Percentiles rank a stretch among this genome's conserved stretches.
phyloP scores from a whole-genome alignment of 495 filamentous ascomycete species.

The Penicillium desertorum region DNA sequence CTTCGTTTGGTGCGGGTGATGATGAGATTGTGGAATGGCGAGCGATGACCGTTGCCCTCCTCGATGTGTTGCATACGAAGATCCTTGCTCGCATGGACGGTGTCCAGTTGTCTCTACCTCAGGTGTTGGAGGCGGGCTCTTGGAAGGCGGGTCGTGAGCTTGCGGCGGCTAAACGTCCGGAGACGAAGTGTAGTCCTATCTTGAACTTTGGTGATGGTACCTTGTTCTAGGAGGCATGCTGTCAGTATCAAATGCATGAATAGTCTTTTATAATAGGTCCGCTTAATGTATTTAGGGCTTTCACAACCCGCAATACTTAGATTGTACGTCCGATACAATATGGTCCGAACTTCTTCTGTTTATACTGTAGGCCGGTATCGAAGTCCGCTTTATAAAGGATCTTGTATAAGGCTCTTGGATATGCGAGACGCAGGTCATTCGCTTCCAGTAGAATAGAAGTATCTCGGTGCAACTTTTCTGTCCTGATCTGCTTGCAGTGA shows the following conservation, averaged over 20 bases:
- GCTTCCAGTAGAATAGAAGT: background rate
- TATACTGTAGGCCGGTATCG: background rate
- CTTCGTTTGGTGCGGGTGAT: conserved; percentile 74
- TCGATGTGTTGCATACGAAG: conserved; percentile 71
- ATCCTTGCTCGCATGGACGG: conserved; percentile 57
- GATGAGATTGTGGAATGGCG: conserved; percentile 90
- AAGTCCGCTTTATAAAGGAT: background rate
- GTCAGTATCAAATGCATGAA: background rate
- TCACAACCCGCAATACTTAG: background rate
- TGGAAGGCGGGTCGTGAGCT: conserved; percentile 58
- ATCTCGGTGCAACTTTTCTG: background rate
- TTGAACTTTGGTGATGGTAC: conserved; percentile 48
- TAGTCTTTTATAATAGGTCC: background rate
- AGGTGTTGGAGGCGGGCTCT: conserved; percentile 85
- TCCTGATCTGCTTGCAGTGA: background rate
- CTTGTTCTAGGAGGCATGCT: conserved; percentile 28
- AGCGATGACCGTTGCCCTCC: conserved; percentile 75
- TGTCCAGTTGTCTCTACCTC: conserved; percentile 65
- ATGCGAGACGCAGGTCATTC: background rate
- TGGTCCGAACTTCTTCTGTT: background rate
- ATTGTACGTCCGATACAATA: background rate
- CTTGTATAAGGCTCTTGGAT: background rate
- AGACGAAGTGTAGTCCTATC: conserved; percentile 47
- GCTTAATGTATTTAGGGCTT: background rate
- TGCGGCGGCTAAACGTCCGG: conserved; percentile 40